Percentiles rank a stretch among this genome's conserved stretches.
These are phyloP conservation scores for Orbilia blumenaviensis DNA, from an alignment of 2,329 filamentous ascomycete genomes.

Conservation along the genomic window DNA sequence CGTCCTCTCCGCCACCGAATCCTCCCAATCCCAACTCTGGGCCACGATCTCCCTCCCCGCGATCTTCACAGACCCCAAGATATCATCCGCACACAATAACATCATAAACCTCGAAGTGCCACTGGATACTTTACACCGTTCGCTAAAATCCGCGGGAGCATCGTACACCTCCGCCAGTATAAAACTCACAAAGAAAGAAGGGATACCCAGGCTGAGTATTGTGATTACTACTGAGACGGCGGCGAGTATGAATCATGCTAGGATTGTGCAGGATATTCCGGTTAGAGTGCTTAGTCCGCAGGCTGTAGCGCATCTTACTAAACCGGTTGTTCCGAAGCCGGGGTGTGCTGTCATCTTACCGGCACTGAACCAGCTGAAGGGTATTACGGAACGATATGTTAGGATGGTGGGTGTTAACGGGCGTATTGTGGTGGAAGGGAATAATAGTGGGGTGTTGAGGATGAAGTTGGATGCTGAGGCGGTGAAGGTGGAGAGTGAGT, in stretches of 20 bases:
- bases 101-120: slow-evolving; percentile 97
- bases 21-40: slow-evolving; percentile 87
- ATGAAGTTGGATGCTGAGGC: slow-evolving; percentile 83
- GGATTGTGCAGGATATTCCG: slow-evolving; percentile 96
- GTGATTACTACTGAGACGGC: slow-evolving; percentile 82
- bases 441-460: slow-evolving; percentile 88
- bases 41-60: slow-evolving; percentile 70
- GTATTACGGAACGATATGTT: slow-evolving; percentile 87
- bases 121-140: slow-evolving; percentile 84
- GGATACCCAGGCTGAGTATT: slow-evolving; percentile 81
- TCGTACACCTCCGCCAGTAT: slow-evolving; percentile 85
- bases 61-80: slow-evolving; percentile 84
- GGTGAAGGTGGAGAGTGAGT: slow-evolving; percentile 83
- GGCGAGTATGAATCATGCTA: slow-evolving; percentile 63
- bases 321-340: slow-evolving; percentile 87
- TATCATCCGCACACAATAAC: slow-evolving; percentile 83
- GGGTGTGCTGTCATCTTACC: slow-evolving; percentile 94
- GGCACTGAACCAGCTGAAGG: slow-evolving; percentile 85
- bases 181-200: slow-evolving; percentile 83
- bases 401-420: slow-evolving; percentile 78
- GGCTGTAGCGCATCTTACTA: slow-evolving; percentile 89
- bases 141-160: slow-evolving; percentile 78
- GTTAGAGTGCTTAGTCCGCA: slow-evolving; percentile 85
- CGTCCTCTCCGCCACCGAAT: slow-evolving; percentile 77
- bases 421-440: slow-evolving; percentile 85